These are phyloP conservation scores for Vitis hybrid DNA, from an alignment of 177 flowering plant species.

Conservation along the genomic window DNA sequence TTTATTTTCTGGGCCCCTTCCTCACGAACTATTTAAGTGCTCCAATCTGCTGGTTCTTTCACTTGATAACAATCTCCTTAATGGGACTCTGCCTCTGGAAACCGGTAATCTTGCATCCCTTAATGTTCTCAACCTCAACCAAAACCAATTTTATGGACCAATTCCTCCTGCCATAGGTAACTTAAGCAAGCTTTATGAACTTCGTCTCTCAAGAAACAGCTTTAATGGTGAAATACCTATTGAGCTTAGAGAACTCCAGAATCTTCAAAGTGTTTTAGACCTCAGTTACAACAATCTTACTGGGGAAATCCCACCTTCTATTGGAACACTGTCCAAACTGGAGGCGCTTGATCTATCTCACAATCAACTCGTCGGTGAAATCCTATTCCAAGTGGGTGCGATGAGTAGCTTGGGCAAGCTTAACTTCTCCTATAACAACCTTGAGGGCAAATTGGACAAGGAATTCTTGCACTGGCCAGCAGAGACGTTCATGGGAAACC, in stretches of 20 bases:
- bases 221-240: constrained; percentile 68
- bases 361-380: constrained; percentile 64
- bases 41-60: constrained; percentile 69
- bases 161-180: constrained; percentile 65
- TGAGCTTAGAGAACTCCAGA: constrained; percentile 70
- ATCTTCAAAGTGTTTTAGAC: constrained; percentile 79
- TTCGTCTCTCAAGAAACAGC: no score
- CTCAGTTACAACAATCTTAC: constrained; percentile 81
- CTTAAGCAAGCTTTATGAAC: constrained; percentile 47
- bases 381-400: constrained; percentile 41
- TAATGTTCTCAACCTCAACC: constrained; percentile 62
- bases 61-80: constrained; percentile 57
- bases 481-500: constrained; percentile 58
- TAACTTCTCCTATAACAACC: constrained; percentile 74
- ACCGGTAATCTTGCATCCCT: constrained; percentile 62
- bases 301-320: constrained; percentile 66
- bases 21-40: constrained; percentile 64
- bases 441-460: constrained; percentile 68
- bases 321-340: constrained; percentile 64
- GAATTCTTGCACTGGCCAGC: constrained; percentile 71
- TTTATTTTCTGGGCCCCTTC: constrained; percentile 54
- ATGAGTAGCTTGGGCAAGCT: constrained; percentile 88
- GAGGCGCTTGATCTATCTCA: constrained; percentile 87
- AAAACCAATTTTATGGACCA: constrained; percentile 57
- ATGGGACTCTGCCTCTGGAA: constrained; percentile 69